Evolutionary conservation across 768 basidiomycete genomes (phyloP).

Genomic region (Trametopsis cervina): DNA sequence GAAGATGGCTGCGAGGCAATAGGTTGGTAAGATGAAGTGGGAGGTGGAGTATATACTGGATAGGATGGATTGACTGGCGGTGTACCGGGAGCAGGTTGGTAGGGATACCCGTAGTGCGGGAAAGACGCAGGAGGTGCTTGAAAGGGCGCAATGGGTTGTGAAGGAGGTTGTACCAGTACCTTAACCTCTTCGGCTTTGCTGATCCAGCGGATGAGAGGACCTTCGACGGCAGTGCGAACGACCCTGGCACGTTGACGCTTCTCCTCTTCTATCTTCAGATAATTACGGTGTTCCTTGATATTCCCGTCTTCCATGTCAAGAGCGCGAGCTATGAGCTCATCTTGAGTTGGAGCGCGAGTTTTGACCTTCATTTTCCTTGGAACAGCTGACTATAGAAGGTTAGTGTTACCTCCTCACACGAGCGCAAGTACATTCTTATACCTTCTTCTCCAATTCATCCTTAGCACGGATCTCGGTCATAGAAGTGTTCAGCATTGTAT

Average conservation of each 20-base stretch:
- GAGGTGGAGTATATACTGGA: background rate
- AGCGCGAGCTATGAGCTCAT: conserved; percentile 77
- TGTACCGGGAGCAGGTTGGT: background rate
- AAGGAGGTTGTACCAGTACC: conserved; percentile 30
- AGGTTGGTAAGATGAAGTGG: background rate
- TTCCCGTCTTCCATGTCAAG: conserved; percentile 87
- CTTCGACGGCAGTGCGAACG: conserved; percentile 53
- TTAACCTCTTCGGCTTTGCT: conserved; percentile 56
- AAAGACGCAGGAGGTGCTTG: background rate
- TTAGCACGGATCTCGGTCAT: conserved; percentile 61
- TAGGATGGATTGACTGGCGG: background rate
- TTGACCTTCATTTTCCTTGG: conserved; percentile 56
- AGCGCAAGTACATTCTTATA: too few species aligned
- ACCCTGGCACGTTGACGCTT: conserved; percentile 64
- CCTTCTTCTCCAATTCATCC: conserved; percentile 57
- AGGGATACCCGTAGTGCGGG: background rate
- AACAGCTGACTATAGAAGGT: conserved; percentile 28
- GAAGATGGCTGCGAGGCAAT: background rate
- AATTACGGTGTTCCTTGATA: conserved; percentile 68
- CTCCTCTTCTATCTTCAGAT: conserved; percentile 75
- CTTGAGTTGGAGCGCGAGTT: conserved; percentile 58
- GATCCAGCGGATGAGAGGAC: conserved; percentile 66
- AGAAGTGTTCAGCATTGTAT: conserved; percentile 67
- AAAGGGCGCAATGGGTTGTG: too few species aligned
- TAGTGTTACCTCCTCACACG: background rate